Conservation (phyloP, 2,329 filamentous ascomycete species). For the Ilyonectria mors-panacis region DNA sequence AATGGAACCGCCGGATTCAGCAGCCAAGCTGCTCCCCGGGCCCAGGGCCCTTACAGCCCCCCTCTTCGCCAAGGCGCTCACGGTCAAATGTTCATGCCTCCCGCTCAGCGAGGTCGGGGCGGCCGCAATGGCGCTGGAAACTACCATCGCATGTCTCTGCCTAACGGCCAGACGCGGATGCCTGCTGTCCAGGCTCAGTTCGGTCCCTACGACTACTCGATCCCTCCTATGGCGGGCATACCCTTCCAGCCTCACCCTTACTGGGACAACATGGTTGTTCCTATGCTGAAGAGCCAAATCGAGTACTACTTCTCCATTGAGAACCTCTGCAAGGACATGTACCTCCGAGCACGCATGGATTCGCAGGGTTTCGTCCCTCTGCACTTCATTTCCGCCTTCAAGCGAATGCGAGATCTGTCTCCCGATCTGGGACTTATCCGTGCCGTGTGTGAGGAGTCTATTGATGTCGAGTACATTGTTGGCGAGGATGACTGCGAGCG, state of each 20-base stretch:
- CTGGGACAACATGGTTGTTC: constrained; percentile 66
- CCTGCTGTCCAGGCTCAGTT: constrained; percentile 56
- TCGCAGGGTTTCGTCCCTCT: constrained; percentile 92
- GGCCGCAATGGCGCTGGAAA: constrained; percentile 53
- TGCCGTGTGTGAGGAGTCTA: constrained; percentile 80
- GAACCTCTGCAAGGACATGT: constrained; percentile 94
- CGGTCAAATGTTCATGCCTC: constrained; percentile 52
- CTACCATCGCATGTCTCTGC: constrained; percentile 59
- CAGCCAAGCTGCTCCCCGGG: constrained; percentile 51
- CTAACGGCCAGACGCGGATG: constrained; percentile 54
- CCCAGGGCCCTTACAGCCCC: constrained; percentile 61
- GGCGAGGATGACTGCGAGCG: constrained; percentile 85
- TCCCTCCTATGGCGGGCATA: constrained; percentile 57
- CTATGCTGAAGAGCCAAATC: constrained; percentile 67
- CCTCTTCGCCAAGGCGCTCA: constrained; percentile 59
- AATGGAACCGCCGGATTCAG: constrained; percentile 47
- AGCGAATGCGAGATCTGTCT: constrained; percentile 69
- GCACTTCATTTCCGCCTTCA: constrained; percentile 86
- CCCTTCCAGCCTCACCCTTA: constrained; percentile 59
- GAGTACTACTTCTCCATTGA: constrained; percentile 99
- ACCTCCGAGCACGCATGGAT: constrained; percentile 92
- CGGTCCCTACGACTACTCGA: constrained; percentile 57
- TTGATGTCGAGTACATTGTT: constrained; percentile 79
- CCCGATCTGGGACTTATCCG: constrained; percentile 81
- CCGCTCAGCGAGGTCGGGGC: constrained; percentile 54